Evolutionary conservation across 371 early-diverging fungal genomes (phyloP).

Genomic region (Zychaea mexicana): DNA sequence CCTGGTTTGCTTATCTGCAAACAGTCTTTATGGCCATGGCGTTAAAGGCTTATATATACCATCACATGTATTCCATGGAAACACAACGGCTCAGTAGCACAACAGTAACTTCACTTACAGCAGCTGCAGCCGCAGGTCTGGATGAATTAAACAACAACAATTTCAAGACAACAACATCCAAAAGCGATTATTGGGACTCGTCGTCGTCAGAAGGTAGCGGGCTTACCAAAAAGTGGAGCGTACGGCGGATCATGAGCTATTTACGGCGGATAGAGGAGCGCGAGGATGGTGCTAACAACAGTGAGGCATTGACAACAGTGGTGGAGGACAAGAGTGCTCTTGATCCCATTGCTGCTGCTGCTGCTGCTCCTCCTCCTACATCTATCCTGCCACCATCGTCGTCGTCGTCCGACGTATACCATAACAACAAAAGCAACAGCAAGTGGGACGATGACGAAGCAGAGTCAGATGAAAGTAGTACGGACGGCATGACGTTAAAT

Average conservation of each 20-base stretch:
- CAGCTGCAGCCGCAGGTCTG: not conserved
- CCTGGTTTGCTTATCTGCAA: slow-evolving; percentile 41
- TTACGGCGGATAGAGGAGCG: slow-evolving; percentile 38
- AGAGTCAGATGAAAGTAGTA: slow-evolving; percentile 7
- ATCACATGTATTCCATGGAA: slow-evolving; percentile 32
- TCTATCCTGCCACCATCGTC: not conserved
- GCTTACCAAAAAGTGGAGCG: slow-evolving; percentile 40
- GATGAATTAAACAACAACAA: not conserved
- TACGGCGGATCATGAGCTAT: slow-evolving; percentile 40
- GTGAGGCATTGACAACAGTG: not conserved
- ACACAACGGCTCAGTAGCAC: not conserved
- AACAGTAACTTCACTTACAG: not conserved
- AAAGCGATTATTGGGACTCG: slow-evolving; percentile 6
- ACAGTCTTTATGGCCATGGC: slow-evolving; percentile 43
- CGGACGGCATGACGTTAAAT: slow-evolving; percentile 32
- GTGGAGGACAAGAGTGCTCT: not conserved
- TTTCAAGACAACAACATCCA: not conserved
- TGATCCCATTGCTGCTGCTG: not conserved
- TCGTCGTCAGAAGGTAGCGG: slow-evolving; percentile 10
- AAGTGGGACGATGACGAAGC: slow-evolving; percentile 1
- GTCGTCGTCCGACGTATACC: too few relatives aligned
- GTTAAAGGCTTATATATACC: slow-evolving; percentile 40
- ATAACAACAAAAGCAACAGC: not conserved
- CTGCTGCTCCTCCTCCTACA: not conserved
- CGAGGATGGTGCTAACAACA: not conserved